Percentiles rank a stretch among this genome's conserved stretches.
Evolutionary conservation across 768 basidiomycete species (phyloP).

Genomic region (Tricholoma saponaceum): DNA sequence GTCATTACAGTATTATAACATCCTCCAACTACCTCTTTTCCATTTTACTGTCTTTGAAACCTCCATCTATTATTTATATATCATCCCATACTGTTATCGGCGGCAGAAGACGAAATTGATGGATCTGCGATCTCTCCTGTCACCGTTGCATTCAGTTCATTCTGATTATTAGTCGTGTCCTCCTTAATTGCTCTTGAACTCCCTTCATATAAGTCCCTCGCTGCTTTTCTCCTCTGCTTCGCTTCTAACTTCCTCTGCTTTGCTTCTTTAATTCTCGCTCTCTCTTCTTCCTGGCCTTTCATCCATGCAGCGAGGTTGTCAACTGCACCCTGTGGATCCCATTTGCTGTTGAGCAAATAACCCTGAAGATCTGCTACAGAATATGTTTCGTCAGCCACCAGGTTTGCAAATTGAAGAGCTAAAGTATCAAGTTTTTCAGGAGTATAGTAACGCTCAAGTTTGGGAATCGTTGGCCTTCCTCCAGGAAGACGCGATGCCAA

Average conservation of each 20-base stretch:
- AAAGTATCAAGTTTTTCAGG: background rate
- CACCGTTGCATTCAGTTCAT: too few relatives aligned
- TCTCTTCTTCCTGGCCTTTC: background rate
- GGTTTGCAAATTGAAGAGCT: conserved; percentile 29
- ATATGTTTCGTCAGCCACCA: conserved; percentile 44
- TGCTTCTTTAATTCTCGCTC: background rate
- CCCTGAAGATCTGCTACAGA: conserved; percentile 62
- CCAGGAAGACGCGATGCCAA: conserved; percentile 5
- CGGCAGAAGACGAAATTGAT: too few relatives aligned
- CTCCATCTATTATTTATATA: too few relatives aligned
- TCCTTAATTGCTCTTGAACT: background rate
- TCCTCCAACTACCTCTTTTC: too few relatives aligned
- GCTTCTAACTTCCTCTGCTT: background rate
- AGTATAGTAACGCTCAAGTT: background rate
- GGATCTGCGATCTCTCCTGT: too few relatives aligned
- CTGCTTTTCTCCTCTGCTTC: background rate
- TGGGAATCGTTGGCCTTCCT: too few relatives aligned
- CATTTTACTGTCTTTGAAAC: too few relatives aligned
- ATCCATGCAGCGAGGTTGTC: background rate
- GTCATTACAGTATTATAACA: too few relatives aligned
- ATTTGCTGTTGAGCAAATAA: conserved; percentile 45
- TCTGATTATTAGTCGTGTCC: background rate
- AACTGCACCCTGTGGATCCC: conserved; percentile 33
- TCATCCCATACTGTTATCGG: too few relatives aligned
- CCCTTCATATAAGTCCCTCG: background rate